These are phyloP conservation scores for Phialophora verrucosa DNA, from an alignment of 2,329 filamentous ascomycete genomes.

Conservation along the genomic window DNA sequence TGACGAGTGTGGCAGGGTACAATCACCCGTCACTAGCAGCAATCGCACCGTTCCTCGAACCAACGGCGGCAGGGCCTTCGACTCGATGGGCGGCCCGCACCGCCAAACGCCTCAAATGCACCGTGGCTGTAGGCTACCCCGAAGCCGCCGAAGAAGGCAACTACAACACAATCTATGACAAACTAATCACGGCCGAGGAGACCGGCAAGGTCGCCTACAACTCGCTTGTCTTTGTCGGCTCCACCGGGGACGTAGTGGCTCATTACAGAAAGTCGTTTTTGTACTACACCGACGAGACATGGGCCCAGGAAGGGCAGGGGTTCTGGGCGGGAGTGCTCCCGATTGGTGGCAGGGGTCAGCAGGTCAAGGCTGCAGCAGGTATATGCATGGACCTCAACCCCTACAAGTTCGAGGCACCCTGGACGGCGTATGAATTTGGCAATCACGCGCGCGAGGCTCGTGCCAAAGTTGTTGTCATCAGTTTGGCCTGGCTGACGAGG, in stretches of 20 bases:
- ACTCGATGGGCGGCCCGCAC: conserved; percentile 64
- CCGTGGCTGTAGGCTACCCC: conserved; percentile 69
- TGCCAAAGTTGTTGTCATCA: conserved; percentile 61
- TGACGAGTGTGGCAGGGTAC: conserved; percentile 56
- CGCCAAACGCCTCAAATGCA: conserved; percentile 61
- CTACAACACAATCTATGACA: conserved; percentile 37
- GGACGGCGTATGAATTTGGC: conserved; percentile 66
- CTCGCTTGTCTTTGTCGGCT: conserved; percentile 63
- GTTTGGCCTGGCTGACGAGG: conserved; percentile 68
- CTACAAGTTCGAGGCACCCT: conserved; percentile 65
- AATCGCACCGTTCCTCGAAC: conserved; percentile 65
- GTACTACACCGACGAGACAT: conserved; percentile 71
- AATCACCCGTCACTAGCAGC: conserved; percentile 65
- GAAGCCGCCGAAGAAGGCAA: conserved; percentile 50
- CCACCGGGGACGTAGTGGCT: conserved; percentile 58
- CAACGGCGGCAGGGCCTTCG: conserved; percentile 60
- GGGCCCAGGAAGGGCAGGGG: conserved; percentile 60
- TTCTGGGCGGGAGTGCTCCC: conserved; percentile 43
- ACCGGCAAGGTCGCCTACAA: conserved; percentile 55
- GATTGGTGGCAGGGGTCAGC: conserved; percentile 37
- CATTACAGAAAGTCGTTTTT: conserved; percentile 70
- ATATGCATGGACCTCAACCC: conserved; percentile 67
- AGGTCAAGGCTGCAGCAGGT: conserved; percentile 52
- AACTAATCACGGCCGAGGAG: conserved; percentile 32
- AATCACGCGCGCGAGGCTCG: conserved; percentile 56